Evolutionary conservation across 106 monocot genomes (phyloP), one percentile per base, ranked within the genome.

Genomic region (Gastrodia elata): DNA sequence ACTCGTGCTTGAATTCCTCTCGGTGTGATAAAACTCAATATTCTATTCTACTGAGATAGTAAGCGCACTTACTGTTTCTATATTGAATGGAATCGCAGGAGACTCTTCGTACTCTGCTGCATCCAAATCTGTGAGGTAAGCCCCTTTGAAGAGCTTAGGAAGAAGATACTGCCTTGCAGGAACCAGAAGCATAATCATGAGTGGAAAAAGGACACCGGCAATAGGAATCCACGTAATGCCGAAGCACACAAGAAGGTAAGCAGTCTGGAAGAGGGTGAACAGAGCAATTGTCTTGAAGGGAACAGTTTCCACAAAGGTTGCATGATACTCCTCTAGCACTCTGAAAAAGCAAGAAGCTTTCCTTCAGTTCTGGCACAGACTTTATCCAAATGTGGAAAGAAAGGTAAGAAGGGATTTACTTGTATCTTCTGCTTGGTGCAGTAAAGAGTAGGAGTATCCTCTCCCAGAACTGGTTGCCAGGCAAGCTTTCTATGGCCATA

Each of bases 391-490:
- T 20, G 0, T 2, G 4, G 20, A 36, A 28, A 20, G 37, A 8
- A 34, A 38, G 37, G 37, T 1, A 36, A 37, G n/a, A 8, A 69
- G 43, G n/a, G 43, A 38, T 52, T 42, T 78, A 94, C 94, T 91
- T 88, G 84, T 84, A 94, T 84, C 94, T 71, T 73, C 94, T 77
- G 70, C 88, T 82, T 38, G 94, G 94, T 75, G 94, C 86, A 68
- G 91, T 94, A 78, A 94, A 94, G 74, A 91, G 86, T 37, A 94
- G 74, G 39, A 94, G 82, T 22, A 94, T 94, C 73, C 94, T 84
- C 57, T 94, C 94, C 91, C 91, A 94, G 77, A 94, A 94, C 40
- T 94, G 94, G 75, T 94, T 94, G 39, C 94, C 94, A 0, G 94
- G 94, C 38, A 94, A 81, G 80, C 90, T 90, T 72, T 94, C 94